Evolutionary conservation across 2,329 filamentous ascomycete genomes (phyloP).

Genomic region (Fusarium circinatum): DNA sequence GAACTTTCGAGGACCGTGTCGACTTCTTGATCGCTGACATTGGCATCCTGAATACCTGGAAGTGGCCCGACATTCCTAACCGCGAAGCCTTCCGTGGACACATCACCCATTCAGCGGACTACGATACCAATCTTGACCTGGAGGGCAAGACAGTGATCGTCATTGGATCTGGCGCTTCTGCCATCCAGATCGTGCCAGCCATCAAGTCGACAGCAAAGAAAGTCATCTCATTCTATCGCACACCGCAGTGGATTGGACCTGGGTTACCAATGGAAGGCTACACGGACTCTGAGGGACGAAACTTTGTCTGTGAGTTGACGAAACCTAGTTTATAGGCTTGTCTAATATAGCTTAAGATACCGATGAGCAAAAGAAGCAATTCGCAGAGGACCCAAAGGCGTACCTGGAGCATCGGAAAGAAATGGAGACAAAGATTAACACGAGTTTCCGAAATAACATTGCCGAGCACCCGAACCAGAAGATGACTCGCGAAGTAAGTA

Average conservation of each 20-base stretch:
- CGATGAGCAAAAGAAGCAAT: conserved; percentile 1
- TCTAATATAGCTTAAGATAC: neutral
- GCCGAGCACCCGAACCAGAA: conserved; percentile 10
- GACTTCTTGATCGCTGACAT: conserved; percentile 61
- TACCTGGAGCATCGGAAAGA: conserved; percentile 2
- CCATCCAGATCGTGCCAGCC: conserved; percentile 60
- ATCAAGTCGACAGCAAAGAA: conserved; percentile 46
- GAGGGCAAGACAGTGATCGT: conserved; percentile 61
- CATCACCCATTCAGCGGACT: conserved; percentile 61
- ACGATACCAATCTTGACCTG: conserved; percentile 60
- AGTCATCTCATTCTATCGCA: conserved; percentile 54
- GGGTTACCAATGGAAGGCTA: conserved; percentile 46
- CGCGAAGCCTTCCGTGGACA: conserved; percentile 58
- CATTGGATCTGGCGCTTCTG: conserved; percentile 65
- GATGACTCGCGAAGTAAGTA: neutral
- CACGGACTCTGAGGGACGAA: conserved; percentile 13
- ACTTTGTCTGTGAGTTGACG: neutral
- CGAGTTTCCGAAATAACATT: conserved; percentile 6
- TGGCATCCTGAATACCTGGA: conserved; percentile 63
- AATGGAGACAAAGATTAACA: conserved; percentile 13
- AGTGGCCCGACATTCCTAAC: conserved; percentile 60
- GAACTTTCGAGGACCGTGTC: conserved; percentile 54
- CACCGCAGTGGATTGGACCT: conserved; percentile 55
- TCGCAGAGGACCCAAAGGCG: neutral
- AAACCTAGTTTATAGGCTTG: fast-evolving